Evolutionary conservation across 352 stramenopile species (phyloP).

Genomic region (Pythium pyrilobum): DNA sequence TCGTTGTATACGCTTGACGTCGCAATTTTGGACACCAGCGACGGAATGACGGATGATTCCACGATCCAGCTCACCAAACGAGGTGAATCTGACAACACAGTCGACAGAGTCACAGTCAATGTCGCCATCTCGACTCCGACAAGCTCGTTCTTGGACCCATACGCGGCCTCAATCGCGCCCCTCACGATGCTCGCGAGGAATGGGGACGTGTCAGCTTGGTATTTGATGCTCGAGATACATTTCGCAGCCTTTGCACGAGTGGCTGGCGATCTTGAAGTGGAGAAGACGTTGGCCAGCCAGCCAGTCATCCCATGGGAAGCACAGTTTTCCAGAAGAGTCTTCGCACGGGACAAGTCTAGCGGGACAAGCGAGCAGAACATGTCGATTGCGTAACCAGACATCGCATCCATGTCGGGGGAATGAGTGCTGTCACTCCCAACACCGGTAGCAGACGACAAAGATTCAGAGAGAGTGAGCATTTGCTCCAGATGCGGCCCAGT

Average conservation of each 20-base stretch:
- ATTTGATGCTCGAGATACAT: neutral
- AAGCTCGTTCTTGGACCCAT: neutral
- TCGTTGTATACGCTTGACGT: neutral
- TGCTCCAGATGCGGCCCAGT: neutral
- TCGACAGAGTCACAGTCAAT: conserved; percentile 1
- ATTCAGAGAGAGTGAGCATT: neutral
- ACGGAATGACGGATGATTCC: neutral
- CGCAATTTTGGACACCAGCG: neutral
- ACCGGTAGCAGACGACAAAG: neutral
- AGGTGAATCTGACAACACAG: neutral
- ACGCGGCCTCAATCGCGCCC: neutral
- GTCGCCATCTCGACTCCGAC: neutral
- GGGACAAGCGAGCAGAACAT: conserved; percentile 12
- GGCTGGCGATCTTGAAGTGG: too few relatives aligned
- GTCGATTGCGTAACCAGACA: conserved; percentile 1
- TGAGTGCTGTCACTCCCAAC: too few relatives aligned
- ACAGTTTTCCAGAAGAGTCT: neutral
- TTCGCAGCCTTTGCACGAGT: neutral
- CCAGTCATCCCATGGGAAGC: neutral
- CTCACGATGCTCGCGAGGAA: too few relatives aligned
- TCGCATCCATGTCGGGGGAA: neutral
- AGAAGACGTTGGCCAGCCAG: neutral
- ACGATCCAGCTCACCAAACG: neutral
- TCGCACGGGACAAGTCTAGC: neutral
- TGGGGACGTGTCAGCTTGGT: neutral